A percentile compares a stretch with the other conserved stretches of the same genome.
Evolutionary conservation across 2,329 filamentous ascomycete species (phyloP).

Genomic region (Fragosphaeria purpurea): DNA sequence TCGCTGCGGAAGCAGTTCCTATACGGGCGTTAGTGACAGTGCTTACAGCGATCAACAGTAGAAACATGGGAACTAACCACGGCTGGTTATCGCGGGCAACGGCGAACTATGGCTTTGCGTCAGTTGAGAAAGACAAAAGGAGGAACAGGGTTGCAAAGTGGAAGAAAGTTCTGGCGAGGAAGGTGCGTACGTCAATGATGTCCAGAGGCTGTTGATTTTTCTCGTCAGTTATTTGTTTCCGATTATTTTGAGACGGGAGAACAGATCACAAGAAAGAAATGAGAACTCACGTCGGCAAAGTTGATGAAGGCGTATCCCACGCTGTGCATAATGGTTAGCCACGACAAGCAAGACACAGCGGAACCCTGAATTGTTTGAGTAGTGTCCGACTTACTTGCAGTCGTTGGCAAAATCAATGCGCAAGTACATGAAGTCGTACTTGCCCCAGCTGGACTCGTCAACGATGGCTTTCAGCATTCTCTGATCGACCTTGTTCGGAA

Average conservation of each 20-base stretch:
- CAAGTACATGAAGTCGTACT: constrained; percentile 92
- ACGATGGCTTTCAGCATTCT: constrained; percentile 68
- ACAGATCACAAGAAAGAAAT: no score
- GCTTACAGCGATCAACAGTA: no score
- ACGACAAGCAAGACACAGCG: background rate
- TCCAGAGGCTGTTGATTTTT: constrained; percentile 47
- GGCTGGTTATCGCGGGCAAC: constrained; percentile 58
- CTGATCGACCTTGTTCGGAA: constrained; percentile 81
- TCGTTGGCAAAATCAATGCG: constrained; percentile 81
- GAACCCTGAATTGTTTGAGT: background rate
- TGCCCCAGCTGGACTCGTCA: constrained; percentile 66
- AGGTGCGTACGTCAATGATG: constrained; percentile 54
- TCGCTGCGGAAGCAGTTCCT: constrained; percentile 76
- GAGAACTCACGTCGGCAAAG: constrained; percentile 61
- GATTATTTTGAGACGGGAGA: no score
- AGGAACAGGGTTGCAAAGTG: background rate
- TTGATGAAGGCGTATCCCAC: constrained; percentile 98
- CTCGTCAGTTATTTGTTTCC: no score
- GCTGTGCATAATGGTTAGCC: constrained; percentile 37
- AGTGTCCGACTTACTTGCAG: constrained; percentile 55
- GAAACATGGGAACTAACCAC: constrained; percentile 39
- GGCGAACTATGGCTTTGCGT: constrained; percentile 49
- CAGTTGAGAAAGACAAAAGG: constrained; percentile 11
- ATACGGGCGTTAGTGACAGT: background rate
- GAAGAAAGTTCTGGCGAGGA: background rate